These are phyloP conservation scores for Straminergon stramineum DNA, from an alignment of 225 moss, liverwort and hornwort genomes.

Conservation along the genomic window DNA sequence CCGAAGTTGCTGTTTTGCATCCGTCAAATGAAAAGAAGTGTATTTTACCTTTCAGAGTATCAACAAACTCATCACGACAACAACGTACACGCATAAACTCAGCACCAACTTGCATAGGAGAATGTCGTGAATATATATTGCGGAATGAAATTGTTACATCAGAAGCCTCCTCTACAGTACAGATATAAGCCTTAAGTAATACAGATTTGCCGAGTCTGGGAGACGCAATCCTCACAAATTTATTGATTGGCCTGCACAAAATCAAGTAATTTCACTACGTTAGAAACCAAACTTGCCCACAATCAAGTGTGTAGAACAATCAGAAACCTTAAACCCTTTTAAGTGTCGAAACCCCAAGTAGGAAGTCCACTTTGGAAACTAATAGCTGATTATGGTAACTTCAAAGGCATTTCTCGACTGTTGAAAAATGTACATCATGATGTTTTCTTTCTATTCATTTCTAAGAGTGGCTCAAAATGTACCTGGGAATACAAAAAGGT, in stretches of 20 bases:
- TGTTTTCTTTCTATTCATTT: neutral
- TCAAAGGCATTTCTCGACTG: neutral
- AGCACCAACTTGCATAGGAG: neutral
- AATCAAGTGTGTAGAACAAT: neutral
- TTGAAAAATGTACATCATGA: neutral
- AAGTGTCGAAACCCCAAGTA: neutral
- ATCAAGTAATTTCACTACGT: neutral
- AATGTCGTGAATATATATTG: neutral
- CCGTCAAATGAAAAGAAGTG: neutral
- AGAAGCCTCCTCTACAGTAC: neutral
- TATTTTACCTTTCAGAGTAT: neutral
- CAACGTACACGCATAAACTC: neutral
- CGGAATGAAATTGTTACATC: neutral
- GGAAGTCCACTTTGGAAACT: neutral
- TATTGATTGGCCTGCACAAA: constrained; percentile 33
- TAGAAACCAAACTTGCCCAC: neutral
- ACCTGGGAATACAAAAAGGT: constrained; percentile 99
- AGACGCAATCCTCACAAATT: neutral
- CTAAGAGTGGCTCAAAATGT: neutral
- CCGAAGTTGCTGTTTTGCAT: neutral
- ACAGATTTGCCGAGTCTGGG: neutral
- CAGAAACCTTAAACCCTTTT: neutral
- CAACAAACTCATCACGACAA: neutral
- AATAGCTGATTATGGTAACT: neutral
- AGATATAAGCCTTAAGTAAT: neutral